Evolutionary conservation across 2,329 filamentous ascomycete genomes (phyloP), one percentile per base, ranked within the genome.

Genomic region (Raffaelea albimanens): DNA sequence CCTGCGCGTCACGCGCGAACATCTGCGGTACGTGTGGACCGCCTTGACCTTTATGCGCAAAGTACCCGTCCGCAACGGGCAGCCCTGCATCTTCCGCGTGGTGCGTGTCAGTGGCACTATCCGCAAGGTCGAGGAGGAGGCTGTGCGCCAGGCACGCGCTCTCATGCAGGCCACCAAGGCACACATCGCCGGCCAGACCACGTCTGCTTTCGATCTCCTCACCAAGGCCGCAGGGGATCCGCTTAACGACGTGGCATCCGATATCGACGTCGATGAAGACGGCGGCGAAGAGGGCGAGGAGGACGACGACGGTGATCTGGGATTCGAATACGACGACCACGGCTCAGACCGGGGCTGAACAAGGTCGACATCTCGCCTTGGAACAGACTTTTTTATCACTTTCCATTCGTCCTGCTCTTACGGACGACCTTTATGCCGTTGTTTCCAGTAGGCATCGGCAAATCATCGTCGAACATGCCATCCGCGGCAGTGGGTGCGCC

Each of bases 81-180:
- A 74, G 49, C 72, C 78, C 0, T 95, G 90, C 58, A 83, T 91
- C 1, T 85, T 95, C 53, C 81, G 83, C 41, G 89, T 98, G 14
- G 79, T 95, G 7, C 77, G 87, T 52, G 87, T 96, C 14, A 93
- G 87, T 54, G 93, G 91, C 16, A 98, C 93, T 3, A 95, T 98
- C 59, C 83, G 83, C 56, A 95, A 95, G 65, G 84, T 82, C 2
- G 90, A 97, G 65, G 83, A 95, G 61, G 90, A 95, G 64, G 88
- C 89, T 33, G 85, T 97, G 57, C 76, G 82, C 4, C 75, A 87
- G 51, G 87, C 88, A 39, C 82, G 85, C 56, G 71, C 74, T 48
- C 76, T 88, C 48, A 82, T 95, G 50, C 69, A 85, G 40, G 76
- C 80, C 25, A 81, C 84, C 45, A 77, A 76, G 59, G 75, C 74